A percentile compares a stretch with the other conserved stretches of the same genome.
Conservation (phyloP, 257 asterid genomes). For the Solanum ossicruentum region DNA sequence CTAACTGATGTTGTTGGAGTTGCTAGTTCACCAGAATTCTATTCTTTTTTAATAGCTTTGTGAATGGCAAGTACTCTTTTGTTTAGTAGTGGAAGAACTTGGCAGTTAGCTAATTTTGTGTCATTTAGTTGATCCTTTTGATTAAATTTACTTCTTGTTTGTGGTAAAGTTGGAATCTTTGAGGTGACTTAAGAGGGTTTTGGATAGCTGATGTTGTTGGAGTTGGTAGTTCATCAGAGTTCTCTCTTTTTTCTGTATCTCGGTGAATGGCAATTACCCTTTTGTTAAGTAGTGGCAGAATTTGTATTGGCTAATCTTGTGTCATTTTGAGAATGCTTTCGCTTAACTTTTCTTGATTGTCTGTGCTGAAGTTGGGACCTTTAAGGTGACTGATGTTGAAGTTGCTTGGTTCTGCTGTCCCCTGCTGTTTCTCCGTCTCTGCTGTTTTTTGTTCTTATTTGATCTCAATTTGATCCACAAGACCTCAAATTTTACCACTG, state of each 20-base stretch:
- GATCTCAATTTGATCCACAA: background rate
- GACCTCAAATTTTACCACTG: background rate
- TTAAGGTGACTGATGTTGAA: background rate
- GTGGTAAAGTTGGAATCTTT: background rate
- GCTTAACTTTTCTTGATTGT: background rate
- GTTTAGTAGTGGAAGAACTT: too few relatives aligned
- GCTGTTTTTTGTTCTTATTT: background rate
- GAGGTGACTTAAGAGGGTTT: background rate
- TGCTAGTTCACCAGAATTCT: too few relatives aligned
- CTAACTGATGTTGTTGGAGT: too few relatives aligned
- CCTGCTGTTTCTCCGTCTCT: background rate
- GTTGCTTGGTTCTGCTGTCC: background rate
- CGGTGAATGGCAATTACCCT: background rate
- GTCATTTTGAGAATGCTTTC: background rate
- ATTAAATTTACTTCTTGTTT: background rate
- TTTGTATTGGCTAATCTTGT: background rate
- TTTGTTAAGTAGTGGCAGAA: background rate
- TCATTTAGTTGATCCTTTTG: background rate
- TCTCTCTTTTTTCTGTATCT: background rate
- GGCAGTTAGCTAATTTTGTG: background rate
- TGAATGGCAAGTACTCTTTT: too few relatives aligned
- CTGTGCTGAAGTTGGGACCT: background rate
- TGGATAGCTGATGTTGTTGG: background rate
- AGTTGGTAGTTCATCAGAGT: background rate
- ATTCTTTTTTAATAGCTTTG: too few relatives aligned